Evolutionary conservation across 164 flowering plant species (phyloP), one percentile per base, ranked within the genome.

Genomic region (Dillenia turbinata): DNA sequence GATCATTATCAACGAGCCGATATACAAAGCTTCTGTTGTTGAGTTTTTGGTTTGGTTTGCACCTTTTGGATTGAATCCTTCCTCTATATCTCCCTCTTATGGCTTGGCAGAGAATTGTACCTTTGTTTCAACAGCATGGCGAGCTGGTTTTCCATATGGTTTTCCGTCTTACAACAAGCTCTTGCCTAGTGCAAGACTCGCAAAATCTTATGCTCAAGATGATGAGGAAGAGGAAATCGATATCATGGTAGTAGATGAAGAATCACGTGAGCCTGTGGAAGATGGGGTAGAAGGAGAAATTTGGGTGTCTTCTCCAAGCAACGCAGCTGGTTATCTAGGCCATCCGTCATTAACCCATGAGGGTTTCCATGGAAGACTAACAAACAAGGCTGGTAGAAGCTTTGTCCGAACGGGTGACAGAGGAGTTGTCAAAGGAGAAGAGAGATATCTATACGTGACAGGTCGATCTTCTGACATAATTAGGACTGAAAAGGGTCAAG

Each of bases 71-170:
- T 61, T 83, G 49, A 70, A 69, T 50, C 78, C 84, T 2, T 64
- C 74, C 0, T 68, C 75, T 14, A 72, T 88, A 17, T 74, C 86
- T 24, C 89, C 91, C 15, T 84, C 95, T 43, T 88, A 88, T 51
- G 91, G 91, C 49, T 66, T 86, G 49, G 95, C 95, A 5, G 91
- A 88, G 76, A 88, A 84, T 57, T 80, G 95, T 70, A 88, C 89
- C 5, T 88, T 84, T 69, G 91, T 88, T 61, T 88, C 85, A 0
- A 88, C 95, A 0, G 72, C 95, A 7, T 88, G 91, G 88, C 80
- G 85, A 67, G 54, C 49, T 44, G 14, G 15, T 59, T 68, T 69
- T 12, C 75, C 62, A 0, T 44, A 66, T 47, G 9, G 40, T 33
- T 33, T 78, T 12, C 85, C 80, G 6, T 56, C 72, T 26, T 55